Evolutionary conservation across 192 early-diverging fungal genomes (phyloP).

Genomic region (Coemansia sp.): DNA sequence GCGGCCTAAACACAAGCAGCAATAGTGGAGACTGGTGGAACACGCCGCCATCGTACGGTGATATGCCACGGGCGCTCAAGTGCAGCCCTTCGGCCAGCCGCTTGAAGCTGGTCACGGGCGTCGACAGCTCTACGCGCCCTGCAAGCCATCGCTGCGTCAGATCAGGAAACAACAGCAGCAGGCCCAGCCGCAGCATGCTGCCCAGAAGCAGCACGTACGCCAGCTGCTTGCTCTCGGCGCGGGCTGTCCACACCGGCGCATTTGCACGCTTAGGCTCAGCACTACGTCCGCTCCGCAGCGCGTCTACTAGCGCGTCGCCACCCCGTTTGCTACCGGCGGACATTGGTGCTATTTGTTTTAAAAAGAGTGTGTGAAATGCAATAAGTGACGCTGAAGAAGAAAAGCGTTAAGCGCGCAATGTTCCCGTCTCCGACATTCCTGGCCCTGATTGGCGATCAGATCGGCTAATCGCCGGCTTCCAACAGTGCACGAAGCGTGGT

Average conservation of each 20-base stretch:
- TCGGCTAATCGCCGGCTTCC: too few relatives aligned
- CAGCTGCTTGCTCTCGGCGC: conserved; percentile 17
- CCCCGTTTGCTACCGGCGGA: neutral
- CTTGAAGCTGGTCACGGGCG: conserved; percentile 85
- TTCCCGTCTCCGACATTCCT: too few relatives aligned
- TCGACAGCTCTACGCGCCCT: conserved; percentile 70
- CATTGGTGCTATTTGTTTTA: too few relatives aligned
- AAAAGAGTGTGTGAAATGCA: too few relatives aligned
- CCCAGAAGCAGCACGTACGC: conserved; percentile 12
- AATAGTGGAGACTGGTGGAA: conserved; percentile 88
- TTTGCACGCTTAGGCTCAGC: neutral
- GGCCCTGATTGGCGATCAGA: too few relatives aligned
- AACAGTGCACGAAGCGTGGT: too few relatives aligned
- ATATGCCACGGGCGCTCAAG: conserved; percentile 66
- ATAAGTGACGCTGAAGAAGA: too few relatives aligned
- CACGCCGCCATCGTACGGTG: conserved; percentile 83
- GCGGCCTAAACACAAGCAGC: conserved; percentile 64
- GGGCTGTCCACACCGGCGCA: neutral
- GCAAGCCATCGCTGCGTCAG: conserved; percentile 46
- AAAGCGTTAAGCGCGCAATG: too few relatives aligned
- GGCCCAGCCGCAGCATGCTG: conserved; percentile 30
- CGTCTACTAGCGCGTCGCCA: conserved; percentile 1
- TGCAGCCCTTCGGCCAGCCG: conserved; percentile 81
- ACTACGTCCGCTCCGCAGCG: neutral
- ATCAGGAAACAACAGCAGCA: conserved; percentile 44